A percentile compares a stretch with the other conserved stretches of the same genome.
Evolutionary conservation across 1,284 basidiomycete species (phyloP).

Genomic region (Rhodotorula sp.): DNA sequence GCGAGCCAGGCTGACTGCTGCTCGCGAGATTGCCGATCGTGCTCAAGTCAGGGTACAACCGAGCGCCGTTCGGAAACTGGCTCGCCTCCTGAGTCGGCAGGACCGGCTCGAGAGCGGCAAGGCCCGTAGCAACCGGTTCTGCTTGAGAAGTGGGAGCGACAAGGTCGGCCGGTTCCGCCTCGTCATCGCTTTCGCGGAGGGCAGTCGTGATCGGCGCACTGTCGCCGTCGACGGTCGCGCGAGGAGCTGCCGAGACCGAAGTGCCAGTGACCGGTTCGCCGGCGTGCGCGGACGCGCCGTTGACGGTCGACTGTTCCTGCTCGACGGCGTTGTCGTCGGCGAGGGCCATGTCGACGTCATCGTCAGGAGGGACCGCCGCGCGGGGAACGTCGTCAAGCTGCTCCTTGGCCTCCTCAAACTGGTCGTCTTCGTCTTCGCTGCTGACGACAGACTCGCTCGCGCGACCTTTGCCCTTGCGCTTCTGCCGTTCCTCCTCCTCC

Average conservation of each 20-base stretch:
- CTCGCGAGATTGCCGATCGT: slow-evolving; percentile 8
- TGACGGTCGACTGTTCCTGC: background rate
- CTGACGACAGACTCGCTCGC: background rate
- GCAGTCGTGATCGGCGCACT: slow-evolving; percentile 31
- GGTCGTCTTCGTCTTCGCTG: slow-evolving; percentile 1
- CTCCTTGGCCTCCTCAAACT: background rate
- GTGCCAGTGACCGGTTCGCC: slow-evolving; percentile 14
- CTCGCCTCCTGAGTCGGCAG: background rate
- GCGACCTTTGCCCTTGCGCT: slow-evolving; percentile 9
- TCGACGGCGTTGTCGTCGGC: background rate
- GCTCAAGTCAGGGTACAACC: slow-evolving; percentile 10
- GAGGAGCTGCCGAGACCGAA: slow-evolving; percentile 7
- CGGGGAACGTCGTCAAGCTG: background rate
- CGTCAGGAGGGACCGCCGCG: background rate
- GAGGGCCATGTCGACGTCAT: slow-evolving; percentile 1
- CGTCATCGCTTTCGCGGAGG: background rate
- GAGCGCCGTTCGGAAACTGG: background rate
- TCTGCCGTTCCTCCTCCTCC: slow-evolving; percentile 26
- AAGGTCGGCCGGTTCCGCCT: background rate
- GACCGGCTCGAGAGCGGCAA: slow-evolving; percentile 9
- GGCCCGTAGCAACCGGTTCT: background rate
- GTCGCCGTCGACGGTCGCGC: slow-evolving; percentile 6
- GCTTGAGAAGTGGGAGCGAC: background rate
- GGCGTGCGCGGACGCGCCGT: slow-evolving; percentile 10
- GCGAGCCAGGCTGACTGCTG: slow-evolving; percentile 4